phyloP scores from a whole-genome alignment of 345 rosid species.

The Euphorbia lathyris region DNA sequence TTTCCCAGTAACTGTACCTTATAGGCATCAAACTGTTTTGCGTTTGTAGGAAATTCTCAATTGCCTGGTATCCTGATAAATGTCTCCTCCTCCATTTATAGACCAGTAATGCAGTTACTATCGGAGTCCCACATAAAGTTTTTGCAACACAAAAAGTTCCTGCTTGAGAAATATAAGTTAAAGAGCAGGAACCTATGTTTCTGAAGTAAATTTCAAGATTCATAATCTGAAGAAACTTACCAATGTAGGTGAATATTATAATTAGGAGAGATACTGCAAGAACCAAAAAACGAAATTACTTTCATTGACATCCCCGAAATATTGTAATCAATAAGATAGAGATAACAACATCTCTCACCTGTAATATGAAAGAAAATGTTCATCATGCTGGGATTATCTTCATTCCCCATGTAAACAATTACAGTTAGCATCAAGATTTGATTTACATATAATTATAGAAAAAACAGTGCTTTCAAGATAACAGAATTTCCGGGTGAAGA shows the following conservation, averaged over 20 bases:
- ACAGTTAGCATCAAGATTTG: not conserved
- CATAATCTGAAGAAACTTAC: not conserved
- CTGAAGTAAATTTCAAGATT: not conserved
- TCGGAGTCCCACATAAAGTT: not conserved
- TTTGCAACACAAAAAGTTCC: not conserved
- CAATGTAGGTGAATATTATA: not conserved
- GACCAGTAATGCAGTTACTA: not conserved
- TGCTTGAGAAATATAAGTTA: not conserved
- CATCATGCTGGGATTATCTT: not conserved
- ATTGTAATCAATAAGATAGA: not conserved
- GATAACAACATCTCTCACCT: not conserved
- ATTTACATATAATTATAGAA: no score
- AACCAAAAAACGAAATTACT: not conserved
- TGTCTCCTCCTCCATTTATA: not conserved
- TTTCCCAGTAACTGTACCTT: not conserved
- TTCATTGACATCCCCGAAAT: not conserved
- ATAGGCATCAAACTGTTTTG: not conserved
- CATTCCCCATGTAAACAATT: not conserved
- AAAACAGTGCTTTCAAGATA: no score
- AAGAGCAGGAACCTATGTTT: not conserved
- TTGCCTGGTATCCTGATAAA: not conserved
- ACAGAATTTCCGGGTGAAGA: not conserved
- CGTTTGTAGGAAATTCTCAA: not conserved
- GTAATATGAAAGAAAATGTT: not conserved
- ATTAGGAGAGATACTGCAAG: not conserved